Conservation (phyloP, 768 basidiomycete genomes). For the Lactifluus pinguis region DNA sequence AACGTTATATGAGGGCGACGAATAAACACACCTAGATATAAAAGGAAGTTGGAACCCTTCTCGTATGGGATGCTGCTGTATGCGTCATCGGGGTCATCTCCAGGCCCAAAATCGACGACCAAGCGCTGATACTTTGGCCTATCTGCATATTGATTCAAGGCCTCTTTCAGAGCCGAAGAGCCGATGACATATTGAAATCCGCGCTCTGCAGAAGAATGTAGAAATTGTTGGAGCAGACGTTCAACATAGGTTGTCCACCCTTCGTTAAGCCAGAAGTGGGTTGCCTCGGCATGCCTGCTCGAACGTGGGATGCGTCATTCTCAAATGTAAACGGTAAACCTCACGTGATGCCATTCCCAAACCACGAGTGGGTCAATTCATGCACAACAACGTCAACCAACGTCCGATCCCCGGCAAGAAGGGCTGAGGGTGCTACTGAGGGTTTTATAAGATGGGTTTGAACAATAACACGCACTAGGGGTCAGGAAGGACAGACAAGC, state of each 20-base stretch:
- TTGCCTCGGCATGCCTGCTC: slow-evolving; percentile 54
- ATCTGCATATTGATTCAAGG: slow-evolving; percentile 50
- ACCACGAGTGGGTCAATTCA: slow-evolving; percentile 83
- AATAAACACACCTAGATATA: slow-evolving; percentile 59
- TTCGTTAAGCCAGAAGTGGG: slow-evolving; percentile 86
- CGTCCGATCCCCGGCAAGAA: slow-evolving; percentile 79
- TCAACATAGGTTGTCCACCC: slow-evolving; percentile 95
- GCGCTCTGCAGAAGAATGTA: slow-evolving; percentile 68
- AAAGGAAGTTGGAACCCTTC: slow-evolving; percentile 83
- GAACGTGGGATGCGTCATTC: not conserved
- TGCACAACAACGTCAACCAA: slow-evolving; percentile 87
- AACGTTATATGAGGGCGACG: not conserved
- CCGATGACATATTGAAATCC: slow-evolving; percentile 79
- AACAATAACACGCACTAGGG: slow-evolving; percentile 47
- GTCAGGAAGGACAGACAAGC: slow-evolving; percentile 83
- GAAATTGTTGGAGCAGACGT: slow-evolving; percentile 58
- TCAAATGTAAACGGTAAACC: slow-evolving; percentile 10
- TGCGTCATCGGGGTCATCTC: slow-evolving; percentile 73
- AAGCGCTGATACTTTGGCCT: slow-evolving; percentile 72
- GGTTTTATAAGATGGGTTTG: not conserved
- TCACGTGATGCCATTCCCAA: slow-evolving; percentile 83
- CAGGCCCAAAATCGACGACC: slow-evolving; percentile 61
- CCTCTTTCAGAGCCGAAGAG: slow-evolving; percentile 58
- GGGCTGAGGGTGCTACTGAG: slow-evolving; percentile 34
- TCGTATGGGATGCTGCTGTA: slow-evolving; percentile 74